phyloP scores from a whole-genome alignment of 768 basidiomycete genomes.

The Termitomyces sp. region DNA sequence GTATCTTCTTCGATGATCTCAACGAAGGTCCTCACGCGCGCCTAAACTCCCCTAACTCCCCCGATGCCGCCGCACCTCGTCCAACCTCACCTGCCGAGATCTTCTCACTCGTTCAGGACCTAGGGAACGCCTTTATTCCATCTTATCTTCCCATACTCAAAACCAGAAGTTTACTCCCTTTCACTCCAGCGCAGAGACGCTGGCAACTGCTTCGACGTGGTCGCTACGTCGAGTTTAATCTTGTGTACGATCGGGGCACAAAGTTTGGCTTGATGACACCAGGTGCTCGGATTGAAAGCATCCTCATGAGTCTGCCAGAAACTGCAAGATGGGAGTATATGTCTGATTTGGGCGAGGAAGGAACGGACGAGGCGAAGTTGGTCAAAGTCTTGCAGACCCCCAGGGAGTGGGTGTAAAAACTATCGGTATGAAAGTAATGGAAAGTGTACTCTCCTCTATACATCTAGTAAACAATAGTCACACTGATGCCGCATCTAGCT shows the following conservation, averaged over 20 bases:
- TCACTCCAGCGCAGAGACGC: conserved; percentile 65
- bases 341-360: conserved; percentile 65
- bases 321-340: conserved; percentile 90
- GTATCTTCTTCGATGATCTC: conserved; percentile 96
- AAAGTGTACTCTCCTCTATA: neutral
- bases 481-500: neutral
- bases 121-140: conserved; percentile 81
- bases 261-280: conserved; percentile 85
- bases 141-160: conserved; percentile 87
- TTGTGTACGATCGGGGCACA: conserved; percentile 84
- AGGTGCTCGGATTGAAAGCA: conserved; percentile 85
- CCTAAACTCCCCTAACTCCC: conserved; percentile 36
- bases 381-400: conserved; percentile 60
- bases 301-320: conserved; percentile 86
- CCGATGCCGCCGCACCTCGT: conserved; percentile 30
- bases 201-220: conserved; percentile 95
- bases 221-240: conserved; percentile 93
- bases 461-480: neutral
- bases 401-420: conserved; percentile 56
- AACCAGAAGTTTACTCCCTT: conserved; percentile 50
- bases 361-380: conserved; percentile 64
- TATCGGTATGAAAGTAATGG: neutral
- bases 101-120: conserved; percentile 68
- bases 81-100: conserved; percentile 64
- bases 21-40: conserved; percentile 61